These are phyloP conservation scores for Neurospora tetrasperma DNA, from an alignment of 495 filamentous ascomycete genomes.

Conservation along the genomic window DNA sequence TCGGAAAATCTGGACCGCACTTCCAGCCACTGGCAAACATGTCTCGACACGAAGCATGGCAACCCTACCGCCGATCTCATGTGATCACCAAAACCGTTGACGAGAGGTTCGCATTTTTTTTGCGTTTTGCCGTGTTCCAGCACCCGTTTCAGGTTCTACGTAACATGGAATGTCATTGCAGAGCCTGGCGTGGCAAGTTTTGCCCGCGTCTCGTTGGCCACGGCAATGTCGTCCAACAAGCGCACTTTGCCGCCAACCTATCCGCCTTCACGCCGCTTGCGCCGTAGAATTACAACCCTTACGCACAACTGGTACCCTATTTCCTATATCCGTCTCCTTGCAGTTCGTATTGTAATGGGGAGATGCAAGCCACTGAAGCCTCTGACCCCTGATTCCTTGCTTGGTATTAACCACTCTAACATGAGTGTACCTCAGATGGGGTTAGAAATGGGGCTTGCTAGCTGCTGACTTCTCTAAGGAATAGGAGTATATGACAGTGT, in stretches of 20 bases:
- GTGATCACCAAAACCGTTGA: neutral
- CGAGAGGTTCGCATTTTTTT: neutral
- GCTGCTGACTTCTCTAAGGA: neutral
- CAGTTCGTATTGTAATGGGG: neutral
- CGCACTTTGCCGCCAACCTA: neutral
- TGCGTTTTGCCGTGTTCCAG: neutral
- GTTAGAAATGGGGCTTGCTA: neutral
- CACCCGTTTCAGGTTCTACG: neutral
- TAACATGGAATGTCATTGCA: neutral
- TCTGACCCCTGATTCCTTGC: neutral
- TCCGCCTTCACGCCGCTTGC: neutral
- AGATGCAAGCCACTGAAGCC: neutral
- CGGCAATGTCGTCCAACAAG: neutral
- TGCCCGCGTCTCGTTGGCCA: neutral
- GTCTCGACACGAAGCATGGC: neutral
- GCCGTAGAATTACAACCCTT: neutral
- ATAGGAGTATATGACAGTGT: neutral
- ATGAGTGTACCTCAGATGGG: neutral
- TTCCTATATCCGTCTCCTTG: neutral
- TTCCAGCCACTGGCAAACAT: neutral
- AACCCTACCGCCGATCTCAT: neutral
- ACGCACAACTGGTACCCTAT: neutral
- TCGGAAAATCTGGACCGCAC: neutral
- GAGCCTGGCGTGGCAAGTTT: neutral
- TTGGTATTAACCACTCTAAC: neutral